Evolutionary conservation across 2,329 filamentous ascomycete species (phyloP).

Genomic region (Cladophialophora bantiana): DNA sequence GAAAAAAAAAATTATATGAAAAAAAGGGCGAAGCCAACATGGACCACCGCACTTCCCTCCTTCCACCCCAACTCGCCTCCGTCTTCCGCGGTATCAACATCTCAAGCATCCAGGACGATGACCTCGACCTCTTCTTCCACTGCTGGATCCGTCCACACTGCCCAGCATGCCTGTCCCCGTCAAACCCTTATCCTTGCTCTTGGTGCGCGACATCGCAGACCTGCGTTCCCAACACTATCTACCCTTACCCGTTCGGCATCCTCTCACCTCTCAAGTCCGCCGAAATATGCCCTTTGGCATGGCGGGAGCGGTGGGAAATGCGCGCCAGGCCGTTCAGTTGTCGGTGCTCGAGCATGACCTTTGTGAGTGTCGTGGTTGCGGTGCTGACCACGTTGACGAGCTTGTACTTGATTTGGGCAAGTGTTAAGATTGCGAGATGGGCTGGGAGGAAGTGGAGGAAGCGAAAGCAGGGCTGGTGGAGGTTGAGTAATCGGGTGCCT

Average conservation of each 20-base stretch:
- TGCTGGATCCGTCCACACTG: slow-evolving; percentile 36
- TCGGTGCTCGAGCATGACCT: slow-evolving; percentile 50
- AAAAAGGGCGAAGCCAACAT: not conserved
- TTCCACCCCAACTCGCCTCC: not conserved
- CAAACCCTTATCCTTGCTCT: slow-evolving; percentile 37
- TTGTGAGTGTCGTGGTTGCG: slow-evolving; percentile 46
- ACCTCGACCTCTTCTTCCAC: slow-evolving; percentile 38
- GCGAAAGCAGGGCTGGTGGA: slow-evolving; percentile 36
- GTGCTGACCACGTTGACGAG: slow-evolving; percentile 58
- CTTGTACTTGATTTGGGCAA: slow-evolving; percentile 74
- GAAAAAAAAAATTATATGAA: too few species aligned
- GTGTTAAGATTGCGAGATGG: slow-evolving; percentile 68
- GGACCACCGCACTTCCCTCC: not conserved
- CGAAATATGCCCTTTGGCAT: slow-evolving; percentile 50
- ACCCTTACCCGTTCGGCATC: slow-evolving; percentile 45
- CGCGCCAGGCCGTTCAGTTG: slow-evolving; percentile 50
- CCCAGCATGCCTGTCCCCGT: slow-evolving; percentile 30
- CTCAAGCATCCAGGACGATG: slow-evolving; percentile 13
- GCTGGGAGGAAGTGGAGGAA: slow-evolving; percentile 27
- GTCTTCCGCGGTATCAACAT: slow-evolving; percentile 18
- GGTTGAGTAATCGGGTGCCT: slow-evolving; percentile 33
- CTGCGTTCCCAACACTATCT: slow-evolving; percentile 49
- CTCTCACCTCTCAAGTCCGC: slow-evolving; percentile 47
- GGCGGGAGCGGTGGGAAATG: slow-evolving; percentile 53
- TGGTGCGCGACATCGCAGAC: slow-evolving; percentile 46